Evolutionary conservation across 192 early-diverging fungal species (phyloP).

Genomic region (Ramicandelaber brevisporus): DNA sequence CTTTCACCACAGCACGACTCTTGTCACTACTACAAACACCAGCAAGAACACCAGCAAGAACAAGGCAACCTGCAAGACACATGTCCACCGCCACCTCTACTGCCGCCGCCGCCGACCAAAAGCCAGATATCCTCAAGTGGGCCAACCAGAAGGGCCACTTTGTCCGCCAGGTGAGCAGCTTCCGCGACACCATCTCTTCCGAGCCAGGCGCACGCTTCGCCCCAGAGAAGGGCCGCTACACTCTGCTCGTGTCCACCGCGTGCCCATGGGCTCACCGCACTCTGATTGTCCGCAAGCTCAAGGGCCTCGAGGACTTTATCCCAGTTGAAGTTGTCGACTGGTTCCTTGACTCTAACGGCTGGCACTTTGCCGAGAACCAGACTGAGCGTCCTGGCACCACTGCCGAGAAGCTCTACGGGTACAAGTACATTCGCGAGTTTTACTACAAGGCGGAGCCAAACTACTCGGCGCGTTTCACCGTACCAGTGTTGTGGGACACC

Average conservation of each 20-base stretch:
- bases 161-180: conserved; percentile 40
- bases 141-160: conserved; percentile 55
- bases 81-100: too few relatives aligned
- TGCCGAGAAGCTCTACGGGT: conserved; percentile 44
- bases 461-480: conserved; percentile 53
- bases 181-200: conserved; percentile 29
- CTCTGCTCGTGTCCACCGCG: conserved; percentile 41
- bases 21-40: too few relatives aligned
- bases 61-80: too few relatives aligned
- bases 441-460: conserved; percentile 77
- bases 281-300: conserved; percentile 62
- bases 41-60: too few relatives aligned
- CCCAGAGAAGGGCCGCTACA: conserved; percentile 58
- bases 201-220: conserved; percentile 32
- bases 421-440: conserved; percentile 54
- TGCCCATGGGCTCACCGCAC: conserved; percentile 73
- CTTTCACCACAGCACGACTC: too few relatives aligned
- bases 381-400: conserved; percentile 53
- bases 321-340: conserved; percentile 68
- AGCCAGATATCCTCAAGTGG: conserved; percentile 28
- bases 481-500: conserved; percentile 95
- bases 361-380: conserved; percentile 46
- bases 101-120: not conserved
- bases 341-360: conserved; percentile 50
- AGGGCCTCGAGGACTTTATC: conserved; percentile 68